Evolutionary conservation across 2,329 filamentous ascomycete genomes (phyloP), one percentile per base, ranked within the genome.

Genomic region (Neurospora sp.): DNA sequence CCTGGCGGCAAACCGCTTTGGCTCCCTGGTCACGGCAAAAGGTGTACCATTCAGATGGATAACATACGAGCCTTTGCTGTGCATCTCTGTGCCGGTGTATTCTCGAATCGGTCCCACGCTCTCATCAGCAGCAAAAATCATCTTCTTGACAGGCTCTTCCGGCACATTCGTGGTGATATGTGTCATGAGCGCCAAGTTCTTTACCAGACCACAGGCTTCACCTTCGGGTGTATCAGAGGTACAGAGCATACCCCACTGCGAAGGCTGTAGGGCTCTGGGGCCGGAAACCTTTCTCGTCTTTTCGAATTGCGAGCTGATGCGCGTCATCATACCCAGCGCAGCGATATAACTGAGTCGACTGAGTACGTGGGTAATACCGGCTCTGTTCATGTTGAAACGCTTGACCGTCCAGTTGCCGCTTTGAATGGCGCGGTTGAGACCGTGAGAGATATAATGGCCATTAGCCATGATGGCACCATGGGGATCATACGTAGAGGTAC

Each of bases 331-430:
- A 73, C 96, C 96, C 38, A 99, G 87, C 38, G 96, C 96, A 73
- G 91, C 92, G 79, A 99, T 97, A 78, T 98, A 99, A 80, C 95
- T 98, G 69, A 99, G 84, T 73, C 96, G 89, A 81, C 95, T 98
- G 67, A 99, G 85, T 52, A 99, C 93, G 80, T 99, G 96, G 0
- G 96, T 98, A 28, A 99, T 93, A 78, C 96, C 96, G 28, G 96
- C 95, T 78, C 95, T 87, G 78, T 98, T 96, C 96, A 99, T 99
- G 80, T 95, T 93, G 84, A 99, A 99, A 79, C 96, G 93, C 81
- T 97, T 97, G 75, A 99, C 86, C 73, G 87, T 97, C 96, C 96
- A 99, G 78, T 99, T 99, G 23, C 96, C 96, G 0, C 96, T 98
- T 69, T 96, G 94, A 71, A 99, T 97, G 8, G 96, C 95, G 72